Percentiles rank a stretch among this genome's conserved stretches.
These are phyloP conservation scores for Myriangium duriaei DNA, from an alignment of 2,329 filamentous ascomycete genomes.

Conservation along the genomic window DNA sequence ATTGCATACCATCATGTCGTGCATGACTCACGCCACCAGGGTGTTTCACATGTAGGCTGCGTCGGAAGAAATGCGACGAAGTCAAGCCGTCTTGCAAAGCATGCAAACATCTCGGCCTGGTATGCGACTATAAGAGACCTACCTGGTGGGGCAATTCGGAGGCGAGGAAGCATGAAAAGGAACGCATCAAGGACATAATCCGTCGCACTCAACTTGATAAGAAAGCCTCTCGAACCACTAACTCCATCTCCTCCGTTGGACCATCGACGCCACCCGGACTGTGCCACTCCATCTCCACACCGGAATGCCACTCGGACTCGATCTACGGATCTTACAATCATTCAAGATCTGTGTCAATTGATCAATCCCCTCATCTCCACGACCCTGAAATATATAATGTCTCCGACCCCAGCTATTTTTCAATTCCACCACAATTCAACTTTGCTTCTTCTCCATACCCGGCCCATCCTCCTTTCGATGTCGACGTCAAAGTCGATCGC, in stretches of 20 bases:
- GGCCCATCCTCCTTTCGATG: constrained; percentile 70
- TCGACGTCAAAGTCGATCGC: constrained; percentile 90
- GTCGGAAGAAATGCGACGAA: constrained; percentile 60
- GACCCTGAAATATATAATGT: constrained; percentile 55
- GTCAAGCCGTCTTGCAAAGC: constrained; percentile 51
- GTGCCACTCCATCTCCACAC: constrained; percentile 70
- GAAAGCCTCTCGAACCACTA: constrained; percentile 49
- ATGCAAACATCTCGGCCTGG: constrained; percentile 61
- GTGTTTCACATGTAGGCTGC: constrained; percentile 55
- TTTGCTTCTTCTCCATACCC: constrained; percentile 39
- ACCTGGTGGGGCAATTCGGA: constrained; percentile 97
- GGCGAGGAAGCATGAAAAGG: constrained; percentile 73
- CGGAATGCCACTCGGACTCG: constrained; percentile 65
- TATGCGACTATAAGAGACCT: constrained; percentile 92
- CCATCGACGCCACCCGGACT: constrained; percentile 57
- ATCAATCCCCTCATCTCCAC: constrained; percentile 56
- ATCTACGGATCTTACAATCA: constrained; percentile 39
- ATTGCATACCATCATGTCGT: too few relatives aligned
- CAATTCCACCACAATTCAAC: constrained; percentile 42
- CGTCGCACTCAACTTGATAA: constrained; percentile 91
- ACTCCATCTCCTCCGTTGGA: constrained; percentile 1
- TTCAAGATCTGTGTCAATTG: constrained; percentile 64
- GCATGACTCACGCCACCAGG: constrained; percentile 30
- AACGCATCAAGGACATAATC: constrained; percentile 92
- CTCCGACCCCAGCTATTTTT: constrained; percentile 44